Percentiles rank a stretch among this genome's conserved stretches.
Evolutionary conservation across 345 rosid species (phyloP).

Genomic region (Linum lewisii): DNA sequence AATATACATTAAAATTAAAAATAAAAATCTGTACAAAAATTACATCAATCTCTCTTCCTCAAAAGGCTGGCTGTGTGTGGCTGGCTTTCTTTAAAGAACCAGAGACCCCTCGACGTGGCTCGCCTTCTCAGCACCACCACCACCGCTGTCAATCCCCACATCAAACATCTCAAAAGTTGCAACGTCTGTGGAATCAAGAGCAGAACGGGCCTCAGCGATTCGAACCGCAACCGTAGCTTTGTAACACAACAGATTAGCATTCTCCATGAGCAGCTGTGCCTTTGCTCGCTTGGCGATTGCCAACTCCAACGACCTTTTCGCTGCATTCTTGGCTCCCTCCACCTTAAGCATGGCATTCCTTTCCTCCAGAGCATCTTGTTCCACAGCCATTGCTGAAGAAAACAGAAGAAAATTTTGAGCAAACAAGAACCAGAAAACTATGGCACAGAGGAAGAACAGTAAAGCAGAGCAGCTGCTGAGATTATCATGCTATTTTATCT

Average conservation of each 20-base stretch:
- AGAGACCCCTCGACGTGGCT: too few relatives aligned
- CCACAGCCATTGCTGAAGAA: conserved; percentile 34
- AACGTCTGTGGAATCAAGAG: conserved; percentile 23
- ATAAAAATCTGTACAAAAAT: neutral
- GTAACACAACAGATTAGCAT: conserved; percentile 74
- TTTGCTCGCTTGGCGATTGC: conserved; percentile 48
- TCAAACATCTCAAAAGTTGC: conserved; percentile 12
- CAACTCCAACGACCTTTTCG: conserved; percentile 27
- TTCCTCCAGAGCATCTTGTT: conserved; percentile 41
- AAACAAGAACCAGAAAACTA: neutral
- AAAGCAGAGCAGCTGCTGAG: neutral
- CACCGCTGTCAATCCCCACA: neutral
- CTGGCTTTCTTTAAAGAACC: too few relatives aligned
- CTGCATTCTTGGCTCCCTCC: conserved; percentile 45
- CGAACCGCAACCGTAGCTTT: conserved; percentile 57
- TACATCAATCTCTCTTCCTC: neutral
- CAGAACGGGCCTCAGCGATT: conserved; percentile 55
- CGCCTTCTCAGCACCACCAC: neutral
- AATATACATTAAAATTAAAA: neutral
- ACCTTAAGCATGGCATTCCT: conserved; percentile 27
- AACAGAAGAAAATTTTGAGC: neutral
- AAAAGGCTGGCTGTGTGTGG: too few relatives aligned
- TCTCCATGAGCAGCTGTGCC: conserved; percentile 66
- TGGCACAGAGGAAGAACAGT: neutral
- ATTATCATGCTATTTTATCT: neutral